These are phyloP conservation scores for Hypsizygus marmoreus DNA, from an alignment of 768 basidiomycete genomes.

Conservation along the genomic window DNA sequence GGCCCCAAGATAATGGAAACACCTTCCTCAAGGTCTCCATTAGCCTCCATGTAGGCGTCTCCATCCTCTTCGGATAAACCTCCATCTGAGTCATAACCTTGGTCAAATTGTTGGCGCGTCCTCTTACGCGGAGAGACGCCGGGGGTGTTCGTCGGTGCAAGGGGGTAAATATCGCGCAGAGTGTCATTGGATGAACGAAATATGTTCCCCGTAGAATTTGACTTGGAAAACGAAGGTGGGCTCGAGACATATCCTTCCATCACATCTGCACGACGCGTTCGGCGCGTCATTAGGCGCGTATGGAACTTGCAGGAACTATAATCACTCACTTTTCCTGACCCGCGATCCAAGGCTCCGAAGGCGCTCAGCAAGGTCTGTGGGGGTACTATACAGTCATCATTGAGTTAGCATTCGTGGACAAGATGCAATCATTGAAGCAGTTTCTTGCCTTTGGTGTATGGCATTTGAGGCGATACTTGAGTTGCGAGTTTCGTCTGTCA, in stretches of 20 bases:
- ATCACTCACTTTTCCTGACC: constrained; percentile 57
- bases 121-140: constrained; percentile 34
- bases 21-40: constrained; percentile 17
- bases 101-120: constrained; percentile 33
- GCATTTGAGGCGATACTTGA: constrained; percentile 17
- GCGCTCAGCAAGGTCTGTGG: constrained; percentile 51
- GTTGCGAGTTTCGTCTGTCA: constrained; percentile 26
- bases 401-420: too few relatives aligned
- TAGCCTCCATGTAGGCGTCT: constrained; percentile 11
- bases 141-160: constrained; percentile 11
- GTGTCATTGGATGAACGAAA: constrained; percentile 61
- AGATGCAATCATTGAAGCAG: too few relatives aligned
- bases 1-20: constrained; percentile 9
- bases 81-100: constrained; percentile 26
- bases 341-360: constrained; percentile 61
- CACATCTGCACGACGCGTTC: constrained; percentile 48
- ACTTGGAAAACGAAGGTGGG: constrained; percentile 40
- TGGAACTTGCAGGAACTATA: neutral
- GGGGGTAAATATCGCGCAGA: constrained; percentile 46
- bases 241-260: constrained; percentile 56
- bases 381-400: too few relatives aligned
- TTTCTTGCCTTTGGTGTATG: constrained; percentile 14
- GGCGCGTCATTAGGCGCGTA: constrained; percentile 23
- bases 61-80: constrained; percentile 23
- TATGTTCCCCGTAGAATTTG: constrained; percentile 41